Evolutionary conservation across 345 rosid species (phyloP), one percentile per base, ranked within the genome.

Genomic region (Dipteronia sinensis): DNA sequence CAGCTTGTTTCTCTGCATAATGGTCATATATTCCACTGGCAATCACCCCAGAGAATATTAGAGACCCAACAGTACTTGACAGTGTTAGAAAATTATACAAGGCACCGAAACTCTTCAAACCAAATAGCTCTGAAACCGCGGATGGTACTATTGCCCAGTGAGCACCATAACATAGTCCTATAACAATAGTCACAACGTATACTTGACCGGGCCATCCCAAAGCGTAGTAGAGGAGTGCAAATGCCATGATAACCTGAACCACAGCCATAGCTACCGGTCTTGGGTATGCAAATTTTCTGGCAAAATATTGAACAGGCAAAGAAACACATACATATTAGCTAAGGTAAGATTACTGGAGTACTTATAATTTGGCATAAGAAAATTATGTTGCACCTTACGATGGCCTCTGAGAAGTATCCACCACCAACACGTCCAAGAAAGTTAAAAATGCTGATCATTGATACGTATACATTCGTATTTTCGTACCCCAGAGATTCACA

Each of bases 391-490:
- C 76, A 90, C 96, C 94, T 90, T 44, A 94, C 88, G 46, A 88
- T 75, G 25, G 85, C 75, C 90, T 94, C 98, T 4, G 98, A 92
- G 73, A 94, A 90, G 90, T 89, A 92, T 38, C 98, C 98, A 53
- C 97, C 98, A 49, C 93, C 96, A 77, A 94, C 91, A 6, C 94
- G 94, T 59, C 98, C 98, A 5, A 92, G 97, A 75, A 94, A 94
- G 88, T 91, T 94, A 83, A 92, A 92, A 68, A 94, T 91, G 82
- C 98, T 94, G 73, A 91, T 83, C 89, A 94, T 80, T 71, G 97
- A 94, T 59, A 92, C 98, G 59, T 86, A 92, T 67, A 94, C 80
- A 76, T 85, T 85, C 16, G 90, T 81, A 78, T 90, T 78, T 51
- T 66, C 83, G 20, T 91, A 91, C 10, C 97, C 97, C 0, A 92